Evolutionary conservation across 2,329 filamentous ascomycete genomes (phyloP).

Genomic region (Calonectria ilicicola): DNA sequence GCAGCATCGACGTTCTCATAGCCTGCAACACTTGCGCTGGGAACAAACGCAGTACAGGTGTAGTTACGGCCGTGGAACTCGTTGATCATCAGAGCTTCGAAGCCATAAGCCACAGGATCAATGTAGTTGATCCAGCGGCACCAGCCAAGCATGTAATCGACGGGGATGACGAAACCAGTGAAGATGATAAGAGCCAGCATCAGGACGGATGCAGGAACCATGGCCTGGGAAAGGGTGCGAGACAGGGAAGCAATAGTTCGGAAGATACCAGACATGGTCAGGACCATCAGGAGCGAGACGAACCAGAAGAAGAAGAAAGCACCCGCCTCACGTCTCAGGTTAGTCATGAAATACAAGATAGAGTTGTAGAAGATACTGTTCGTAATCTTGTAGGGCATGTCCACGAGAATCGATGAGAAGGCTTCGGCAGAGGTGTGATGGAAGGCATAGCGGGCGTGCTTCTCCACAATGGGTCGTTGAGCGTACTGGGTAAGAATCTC

Average conservation of each 20-base stretch:
- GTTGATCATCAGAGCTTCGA: constrained; percentile 75
- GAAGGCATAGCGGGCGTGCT: constrained; percentile 54
- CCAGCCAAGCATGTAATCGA: constrained; percentile 70
- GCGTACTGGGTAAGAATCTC: constrained; percentile 54
- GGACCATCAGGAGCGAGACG: constrained; percentile 63
- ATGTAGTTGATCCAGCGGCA: constrained; percentile 77
- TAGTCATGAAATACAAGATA: constrained; percentile 63
- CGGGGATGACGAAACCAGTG: constrained; percentile 63
- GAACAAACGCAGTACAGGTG: constrained; percentile 38
- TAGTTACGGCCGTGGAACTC: constrained; percentile 63
- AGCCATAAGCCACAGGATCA: constrained; percentile 74
- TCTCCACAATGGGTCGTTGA: constrained; percentile 53
- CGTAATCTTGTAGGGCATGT: constrained; percentile 57
- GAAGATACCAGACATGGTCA: constrained; percentile 76
- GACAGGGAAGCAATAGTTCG: constrained; percentile 55
- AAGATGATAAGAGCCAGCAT: constrained; percentile 49
- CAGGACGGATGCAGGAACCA: constrained; percentile 56
- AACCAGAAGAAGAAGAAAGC: constrained; percentile 61
- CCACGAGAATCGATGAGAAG: constrained; percentile 52
- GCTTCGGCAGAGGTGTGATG: constrained; percentile 53
- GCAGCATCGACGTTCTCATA: constrained; percentile 42
- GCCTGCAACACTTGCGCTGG: constrained; percentile 39
- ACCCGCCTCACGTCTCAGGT: constrained; percentile 56
- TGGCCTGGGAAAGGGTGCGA: constrained; percentile 63
- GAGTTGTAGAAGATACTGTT: constrained; percentile 56